Evolutionary conservation across 2,329 filamentous ascomycete genomes (phyloP), one percentile per base, ranked within the genome.

Genomic region (Talaromyces verruculosus): DNA sequence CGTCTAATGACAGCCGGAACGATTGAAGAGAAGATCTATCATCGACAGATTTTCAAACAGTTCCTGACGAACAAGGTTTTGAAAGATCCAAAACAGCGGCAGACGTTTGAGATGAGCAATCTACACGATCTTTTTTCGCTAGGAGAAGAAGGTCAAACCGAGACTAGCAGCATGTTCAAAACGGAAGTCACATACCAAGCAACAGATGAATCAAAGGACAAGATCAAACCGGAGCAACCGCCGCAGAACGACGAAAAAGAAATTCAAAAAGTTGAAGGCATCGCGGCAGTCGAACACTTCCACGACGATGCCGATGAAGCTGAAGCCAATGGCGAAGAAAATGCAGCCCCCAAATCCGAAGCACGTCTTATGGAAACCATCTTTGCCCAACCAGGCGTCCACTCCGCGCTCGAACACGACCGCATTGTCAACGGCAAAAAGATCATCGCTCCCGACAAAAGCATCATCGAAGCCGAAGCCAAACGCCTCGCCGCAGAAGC

Each of bases 1-100:
- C 90, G 96, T 41, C 84, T 99, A n/a, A 96, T 99, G 91, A 97
- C 92, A 3, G 92, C 94, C 5, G 95, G 95, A 1, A 99, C 96
- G 0, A 99, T 99, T 28, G 95, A 99, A 75, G 95, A 99, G 78
- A 99, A 99, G 81, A 99, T 99, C 35, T 99, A 98, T 69, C 94
- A 99, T 77, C 90, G 96, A 17, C 95, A 99, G 74, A 95, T 99
- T 61, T 99, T 96, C 84, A 99, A 99, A 78, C 94, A 98, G 72
- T 97, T 98, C 74, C 84, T 99, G 68, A 95, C 93, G 3, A 97
- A 98, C 80, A 98, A 98, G 77, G 93, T 99, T 6, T 79, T 99
- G 61, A 93, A 91, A 71, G 94, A 99, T 72, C 93, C 95, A 0
- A 97, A 96, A 73, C 93, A 98, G 77, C 88, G 92, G 25, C 92